Conservation (phyloP, 2,329 filamentous ascomycete genomes). For the Beauveria rudraprayagi region DNA sequence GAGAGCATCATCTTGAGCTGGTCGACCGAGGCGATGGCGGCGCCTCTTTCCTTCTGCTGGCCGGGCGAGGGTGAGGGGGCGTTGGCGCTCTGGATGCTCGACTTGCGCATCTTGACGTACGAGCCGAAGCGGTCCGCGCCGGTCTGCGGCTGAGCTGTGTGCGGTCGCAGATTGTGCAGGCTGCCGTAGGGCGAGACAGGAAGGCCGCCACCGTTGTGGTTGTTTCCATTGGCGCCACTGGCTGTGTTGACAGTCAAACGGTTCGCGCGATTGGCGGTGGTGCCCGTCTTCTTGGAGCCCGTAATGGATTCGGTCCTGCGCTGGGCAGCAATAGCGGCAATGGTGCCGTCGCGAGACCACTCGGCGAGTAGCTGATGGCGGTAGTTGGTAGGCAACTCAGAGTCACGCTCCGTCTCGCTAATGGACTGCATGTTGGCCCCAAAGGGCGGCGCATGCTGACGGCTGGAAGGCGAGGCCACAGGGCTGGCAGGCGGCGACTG, state of each 20-base stretch:
- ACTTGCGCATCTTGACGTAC: conserved; percentile 41
- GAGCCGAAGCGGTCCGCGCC: conserved; percentile 25
- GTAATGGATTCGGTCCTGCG: conserved; percentile 67
- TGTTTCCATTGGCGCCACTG: conserved; percentile 26
- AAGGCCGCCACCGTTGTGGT: conserved; percentile 27
- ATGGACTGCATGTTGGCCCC: conserved; percentile 36
- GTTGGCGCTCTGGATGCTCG: conserved; percentile 43
- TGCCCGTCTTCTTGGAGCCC: conserved; percentile 64
- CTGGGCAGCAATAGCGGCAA: conserved; percentile 59
- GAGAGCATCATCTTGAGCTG: conserved; percentile 55
- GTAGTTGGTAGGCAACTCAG: conserved; percentile 57
- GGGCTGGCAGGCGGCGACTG: conserved; percentile 63
- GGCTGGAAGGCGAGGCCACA: conserved; percentile 58
- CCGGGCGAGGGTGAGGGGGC: neutral
- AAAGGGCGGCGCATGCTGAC: conserved; percentile 49
- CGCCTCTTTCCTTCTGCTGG: conserved; percentile 36
- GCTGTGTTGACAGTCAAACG: conserved; percentile 49
- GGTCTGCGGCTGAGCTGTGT: conserved; percentile 33
- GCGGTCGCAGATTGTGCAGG: conserved; percentile 42
- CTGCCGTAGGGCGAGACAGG: conserved; percentile 41
- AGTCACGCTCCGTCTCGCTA: conserved; percentile 30
- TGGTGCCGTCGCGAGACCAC: conserved; percentile 70
- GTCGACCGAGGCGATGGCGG: conserved; percentile 51
- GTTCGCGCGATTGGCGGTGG: conserved; percentile 41
- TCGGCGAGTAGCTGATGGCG: conserved; percentile 69